Conservation (phyloP, 495 filamentous ascomycete genomes). For the Aspergillus haitiensis region DNA sequence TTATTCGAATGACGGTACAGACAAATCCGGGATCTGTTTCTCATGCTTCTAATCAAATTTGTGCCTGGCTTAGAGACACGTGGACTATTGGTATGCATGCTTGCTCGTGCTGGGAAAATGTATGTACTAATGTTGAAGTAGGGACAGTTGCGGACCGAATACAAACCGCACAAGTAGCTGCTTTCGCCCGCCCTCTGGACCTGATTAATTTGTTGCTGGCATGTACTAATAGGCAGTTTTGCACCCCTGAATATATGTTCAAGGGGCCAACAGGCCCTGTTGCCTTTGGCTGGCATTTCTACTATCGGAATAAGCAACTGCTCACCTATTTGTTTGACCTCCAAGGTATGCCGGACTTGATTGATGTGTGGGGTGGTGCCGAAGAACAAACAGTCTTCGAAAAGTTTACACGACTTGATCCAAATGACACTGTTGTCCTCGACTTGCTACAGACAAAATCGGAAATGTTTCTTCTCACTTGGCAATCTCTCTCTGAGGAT, state of each 20-base stretch:
- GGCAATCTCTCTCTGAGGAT: constrained; percentile 41
- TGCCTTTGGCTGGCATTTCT: constrained; percentile 39
- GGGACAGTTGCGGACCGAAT: constrained; percentile 40
- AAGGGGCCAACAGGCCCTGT: constrained; percentile 33
- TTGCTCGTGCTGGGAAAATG: background rate
- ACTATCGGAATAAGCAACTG: constrained; percentile 34
- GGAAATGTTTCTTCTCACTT: constrained; percentile 46
- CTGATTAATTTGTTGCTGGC: constrained; percentile 41
- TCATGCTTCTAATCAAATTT: constrained; percentile 64
- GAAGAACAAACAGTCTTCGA: constrained; percentile 26
- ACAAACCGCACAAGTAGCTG: constrained; percentile 43
- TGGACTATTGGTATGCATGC: constrained; percentile 69
- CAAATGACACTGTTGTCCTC: constrained; percentile 44
- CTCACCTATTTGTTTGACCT: constrained; percentile 42
- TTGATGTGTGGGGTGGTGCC: constrained; percentile 30
- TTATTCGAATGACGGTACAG: constrained; percentile 53
- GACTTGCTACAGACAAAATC: constrained; percentile 49
- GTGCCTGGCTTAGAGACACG: constrained; percentile 75
- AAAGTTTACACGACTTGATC: constrained; percentile 31
- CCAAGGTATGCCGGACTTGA: constrained; percentile 23
- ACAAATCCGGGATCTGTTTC: constrained; percentile 62
- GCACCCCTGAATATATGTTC: constrained; percentile 22
- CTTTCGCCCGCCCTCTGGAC: constrained; percentile 43
- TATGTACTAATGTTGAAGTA: constrained; percentile 24
- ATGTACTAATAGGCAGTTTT: constrained; percentile 41